Evolutionary conservation across 2,329 filamentous ascomycete species (phyloP).

Genomic region (Madurella fahalii): DNA sequence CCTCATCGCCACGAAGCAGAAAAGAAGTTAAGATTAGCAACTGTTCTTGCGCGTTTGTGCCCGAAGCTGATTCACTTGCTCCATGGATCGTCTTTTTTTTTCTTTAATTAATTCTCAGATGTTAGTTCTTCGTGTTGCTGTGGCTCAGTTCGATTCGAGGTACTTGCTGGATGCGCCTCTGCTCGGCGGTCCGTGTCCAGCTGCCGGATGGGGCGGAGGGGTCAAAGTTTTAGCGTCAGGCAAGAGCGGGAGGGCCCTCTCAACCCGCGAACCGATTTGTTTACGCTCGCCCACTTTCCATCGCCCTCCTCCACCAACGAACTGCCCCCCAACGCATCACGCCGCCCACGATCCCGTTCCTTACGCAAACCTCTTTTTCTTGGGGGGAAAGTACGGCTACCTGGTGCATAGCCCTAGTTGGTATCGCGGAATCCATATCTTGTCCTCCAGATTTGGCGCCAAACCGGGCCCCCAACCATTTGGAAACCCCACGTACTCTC

Average conservation of each 20-base stretch:
- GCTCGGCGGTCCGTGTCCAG: slow-evolving; percentile 13
- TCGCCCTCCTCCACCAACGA: slow-evolving; percentile 7
- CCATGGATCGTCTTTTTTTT: no score
- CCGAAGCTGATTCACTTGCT: no score
- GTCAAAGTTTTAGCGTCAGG: slow-evolving; percentile 17
- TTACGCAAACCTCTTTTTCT: not conserved
- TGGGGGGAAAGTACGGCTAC: not conserved
- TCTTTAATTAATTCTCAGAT: no score
- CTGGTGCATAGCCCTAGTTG: not conserved
- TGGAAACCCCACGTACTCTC: slow-evolving; percentile 5
- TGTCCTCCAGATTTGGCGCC: not conserved
- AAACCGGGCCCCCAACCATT: not conserved
- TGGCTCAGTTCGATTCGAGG: no score
- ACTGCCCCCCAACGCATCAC: slow-evolving; percentile 8
- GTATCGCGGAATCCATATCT: not conserved
- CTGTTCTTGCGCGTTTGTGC: no score
- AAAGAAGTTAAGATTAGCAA: no score
- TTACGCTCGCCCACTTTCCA: slow-evolving; percentile 14
- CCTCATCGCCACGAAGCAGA: no score
- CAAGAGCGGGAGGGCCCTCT: slow-evolving; percentile 11
- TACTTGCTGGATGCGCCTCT: no score
- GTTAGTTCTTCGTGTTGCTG: no score
- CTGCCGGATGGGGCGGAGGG: slow-evolving; percentile 9
- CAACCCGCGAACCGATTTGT: slow-evolving; percentile 14
- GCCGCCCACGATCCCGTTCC: slow-evolving; percentile 2